Conservation (phyloP, 139 green algal genomes). For the Microglena sp. region DNA sequence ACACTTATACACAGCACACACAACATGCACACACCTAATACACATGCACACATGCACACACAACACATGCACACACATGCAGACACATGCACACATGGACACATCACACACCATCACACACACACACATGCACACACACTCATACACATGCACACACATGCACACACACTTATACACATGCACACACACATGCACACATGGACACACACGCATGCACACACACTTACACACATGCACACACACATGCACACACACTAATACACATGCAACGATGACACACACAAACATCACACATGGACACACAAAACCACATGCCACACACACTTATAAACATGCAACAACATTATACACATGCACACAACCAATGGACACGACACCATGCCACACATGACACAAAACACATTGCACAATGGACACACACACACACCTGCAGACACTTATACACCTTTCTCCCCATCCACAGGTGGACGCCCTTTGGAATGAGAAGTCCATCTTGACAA, state of each 20-base stretch:
- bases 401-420: not conserved
- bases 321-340: not conserved
- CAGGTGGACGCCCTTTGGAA: conserved; percentile 38
- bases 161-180: not conserved
- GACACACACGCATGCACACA: not conserved
- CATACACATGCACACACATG: not conserved
- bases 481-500: conserved; percentile 84
- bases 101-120: not conserved
- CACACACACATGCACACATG: not conserved
- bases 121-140: not conserved
- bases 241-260: not conserved
- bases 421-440: not conserved
- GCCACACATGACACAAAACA: not conserved
- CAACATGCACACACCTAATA: not conserved
- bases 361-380: not conserved
- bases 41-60: not conserved
- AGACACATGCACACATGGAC: not conserved
- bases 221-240: not conserved
- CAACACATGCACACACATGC: not conserved
- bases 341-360: conserved; percentile 1
- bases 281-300: not conserved
- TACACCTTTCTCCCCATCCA: not conserved
- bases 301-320: too few relatives aligned
- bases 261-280: too few relatives aligned
- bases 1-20: not conserved